A percentile compares a stretch with the other conserved stretches of the same genome.
Conservation (phyloP, 2,329 filamentous ascomycete genomes). For the Cercospora sojina region DNA sequence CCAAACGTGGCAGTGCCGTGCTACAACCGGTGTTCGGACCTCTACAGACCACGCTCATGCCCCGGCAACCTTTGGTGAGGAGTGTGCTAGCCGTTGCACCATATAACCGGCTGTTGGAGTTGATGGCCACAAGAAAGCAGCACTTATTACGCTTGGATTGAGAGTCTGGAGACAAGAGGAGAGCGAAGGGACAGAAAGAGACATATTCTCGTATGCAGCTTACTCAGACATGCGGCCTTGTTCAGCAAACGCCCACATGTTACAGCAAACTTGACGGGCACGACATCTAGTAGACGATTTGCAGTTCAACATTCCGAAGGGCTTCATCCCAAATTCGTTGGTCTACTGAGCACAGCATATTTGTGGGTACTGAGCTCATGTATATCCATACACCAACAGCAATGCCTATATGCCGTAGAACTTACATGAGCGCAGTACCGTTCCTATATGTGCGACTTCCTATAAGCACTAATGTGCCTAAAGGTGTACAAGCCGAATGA, state of each 20-base stretch:
- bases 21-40: no score
- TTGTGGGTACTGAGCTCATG: background rate
- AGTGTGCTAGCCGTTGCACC: slow-evolving; percentile 7
- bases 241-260: background rate
- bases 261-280: background rate
- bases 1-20: background rate
- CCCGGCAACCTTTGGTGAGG: background rate
- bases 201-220: background rate
- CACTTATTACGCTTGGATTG: background rate
- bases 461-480: background rate
- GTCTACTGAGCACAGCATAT: background rate
- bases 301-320: background rate
- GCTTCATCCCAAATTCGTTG: background rate
- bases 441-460: background rate
- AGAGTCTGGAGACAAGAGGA: background rate
- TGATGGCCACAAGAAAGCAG: background rate
- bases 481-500: background rate
- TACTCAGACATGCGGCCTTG: background rate
- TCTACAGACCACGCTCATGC: no score
- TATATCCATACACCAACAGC: background rate
- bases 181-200: background rate
- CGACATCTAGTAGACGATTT: background rate
- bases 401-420: background rate
- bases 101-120: background rate
- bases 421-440: background rate